Evolutionary conservation across 768 basidiomycete species (phyloP).

Genomic region (Lentinula sp.): DNA sequence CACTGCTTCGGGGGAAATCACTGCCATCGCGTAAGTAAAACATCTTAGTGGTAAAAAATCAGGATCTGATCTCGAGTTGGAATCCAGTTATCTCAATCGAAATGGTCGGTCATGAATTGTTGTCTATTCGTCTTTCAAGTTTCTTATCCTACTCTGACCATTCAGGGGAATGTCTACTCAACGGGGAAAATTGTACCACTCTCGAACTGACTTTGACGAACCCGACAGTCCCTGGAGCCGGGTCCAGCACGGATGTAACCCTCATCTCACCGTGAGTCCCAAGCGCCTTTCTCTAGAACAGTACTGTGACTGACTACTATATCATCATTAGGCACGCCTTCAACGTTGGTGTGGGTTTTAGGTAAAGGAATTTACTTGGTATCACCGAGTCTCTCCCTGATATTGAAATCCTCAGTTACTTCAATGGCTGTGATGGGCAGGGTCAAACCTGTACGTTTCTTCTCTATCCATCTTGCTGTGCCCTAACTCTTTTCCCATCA

Average conservation of each 20-base stretch:
- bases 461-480: not conserved
- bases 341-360: constrained; percentile 33
- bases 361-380: constrained; percentile 15
- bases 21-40: constrained; percentile 26
- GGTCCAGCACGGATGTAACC: constrained; percentile 29
- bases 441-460: constrained; percentile 34
- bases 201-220: constrained; percentile 31
- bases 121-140: not conserved
- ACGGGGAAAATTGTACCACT: constrained; percentile 32
- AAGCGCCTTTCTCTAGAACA: no score
- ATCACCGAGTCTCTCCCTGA: not conserved
- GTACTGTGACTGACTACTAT: constrained; percentile 3
- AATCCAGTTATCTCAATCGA: constrained; percentile 20
- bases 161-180: constrained; percentile 27
- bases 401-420: constrained; percentile 23
- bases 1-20: constrained; percentile 20
- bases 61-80: not conserved
- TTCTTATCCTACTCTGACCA: not conserved
- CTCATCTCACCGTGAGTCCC: constrained; percentile 34
- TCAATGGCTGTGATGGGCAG: constrained; percentile 33
- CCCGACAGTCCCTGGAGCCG: constrained; percentile 21
- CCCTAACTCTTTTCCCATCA: not conserved
- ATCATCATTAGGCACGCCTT: constrained; percentile 25
- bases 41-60: not conserved
- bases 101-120: constrained; percentile 12